Base-by-base conservation (phyloP, 805 yeast species). In the Limtongozyma cylindracea region DNA sequence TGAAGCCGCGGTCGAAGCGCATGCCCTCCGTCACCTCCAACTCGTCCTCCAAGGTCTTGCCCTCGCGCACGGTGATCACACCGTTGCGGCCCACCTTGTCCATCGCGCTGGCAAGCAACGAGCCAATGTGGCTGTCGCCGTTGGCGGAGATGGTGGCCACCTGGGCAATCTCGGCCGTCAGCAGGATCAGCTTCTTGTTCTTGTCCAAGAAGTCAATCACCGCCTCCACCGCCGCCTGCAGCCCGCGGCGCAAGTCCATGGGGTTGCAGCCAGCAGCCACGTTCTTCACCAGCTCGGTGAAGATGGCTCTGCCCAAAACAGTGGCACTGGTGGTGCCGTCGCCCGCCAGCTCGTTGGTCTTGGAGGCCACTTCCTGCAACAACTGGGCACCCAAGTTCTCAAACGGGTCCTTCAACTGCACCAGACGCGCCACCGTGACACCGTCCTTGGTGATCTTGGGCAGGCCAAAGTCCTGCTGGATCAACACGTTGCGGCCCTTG, bases 261-360 rank as follows among this genome's bases (percentile, higher is more conserved):
- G 98, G 96, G 58, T 84, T 88, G 53, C 94, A 82, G 29, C 98
- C 98, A 25, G 96, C 94, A 29, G 96, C 95, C 20, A 88, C 98
- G 41, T 78, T 78, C 61, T 78, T 80, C 29, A 84, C 91, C 15
- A 91, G 65, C 52, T 88, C 95, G 28, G 92, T 70, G 56, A 84
- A 77, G 35, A 84, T 84, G 26, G 93, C 72, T 49, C 92, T 74
- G 34, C 95, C 96, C 35, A 84, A 60, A 24, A 84, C 91, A 21
- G 96, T 88, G 35, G 96, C 95, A 20, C 92, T 72, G 18, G 98
- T 84, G 31, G 98, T 84, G 50, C 98, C 98, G 40, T 84, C 98
- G 53, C 98, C 98, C 29, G 96, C 95, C 36, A 73, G 62, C 49
- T 84, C 94, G 49, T 88, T 88, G 38, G 98, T 82, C 63, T 76